Base-by-base conservation (phyloP, 805 yeast genomes). In the Ogataea paradorogensis region DNA sequence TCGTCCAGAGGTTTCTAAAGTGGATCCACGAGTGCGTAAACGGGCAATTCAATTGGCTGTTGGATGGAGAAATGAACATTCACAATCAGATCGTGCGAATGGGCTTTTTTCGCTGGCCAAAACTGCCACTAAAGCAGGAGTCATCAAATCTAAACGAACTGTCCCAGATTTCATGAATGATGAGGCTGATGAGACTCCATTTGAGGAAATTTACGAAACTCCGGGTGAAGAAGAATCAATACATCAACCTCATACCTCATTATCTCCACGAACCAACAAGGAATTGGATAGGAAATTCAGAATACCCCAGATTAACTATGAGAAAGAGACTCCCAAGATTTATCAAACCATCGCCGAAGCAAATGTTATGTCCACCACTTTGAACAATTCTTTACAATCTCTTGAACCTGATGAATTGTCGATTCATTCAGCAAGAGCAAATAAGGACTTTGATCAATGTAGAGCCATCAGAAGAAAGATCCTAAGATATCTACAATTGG, bases 401-500 rank as follows among this genome's bases (percentile, higher is more conserved):
- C 62, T 71, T 33, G 67, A 71, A 29, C 55, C 56, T 5, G 78
- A 70, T 1, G 74, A 68, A 33, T 66, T 74, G 7, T 80, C 96
- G 1, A 68, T 79, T 35, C 89, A 86, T 38, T 79, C 84, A 48
- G 63, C 67, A 15, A 71, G 70, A 35, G 79, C 84, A 9, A 73
- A 78, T n/a, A 67, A 67, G 20, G 75, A 77, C 39, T 91, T 91
- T 56, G 83, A 86, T 43, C 73, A 79, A 59, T 84, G 95, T 52
- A 75, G 91, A 45, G 66, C 74, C 7, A 74, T 84, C 37, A 77
- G 99, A 59, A 73, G 95, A 44, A 81, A 79, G 52, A 78, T 93
- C 11, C 69, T 93, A 48, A 69, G 88, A 46, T 89, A 89, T 58
- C 71, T 93, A 49, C 98, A 93, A 63, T 70, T 78, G 36, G 87